Base-by-base conservation (phyloP, 768 basidiomycete genomes). In the Arthromyces matolae region DNA sequence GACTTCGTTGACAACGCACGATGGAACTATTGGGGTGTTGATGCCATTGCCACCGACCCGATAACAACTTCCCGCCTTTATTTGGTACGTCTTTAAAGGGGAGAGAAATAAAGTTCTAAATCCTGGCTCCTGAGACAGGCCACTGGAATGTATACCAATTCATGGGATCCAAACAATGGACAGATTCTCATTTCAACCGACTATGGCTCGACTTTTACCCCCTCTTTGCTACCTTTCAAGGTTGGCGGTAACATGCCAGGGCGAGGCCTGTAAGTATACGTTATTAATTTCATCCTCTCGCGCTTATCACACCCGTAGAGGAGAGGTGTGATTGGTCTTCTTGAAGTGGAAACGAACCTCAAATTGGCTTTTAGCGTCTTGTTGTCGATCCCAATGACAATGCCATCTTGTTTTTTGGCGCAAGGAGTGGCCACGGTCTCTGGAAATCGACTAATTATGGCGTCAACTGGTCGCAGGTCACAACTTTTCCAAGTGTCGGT, bases 221-320 rank as follows among this genome's bases (percentile, higher is more conserved):
- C 72, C 2, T 75, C 79, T 5, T 54, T 60, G 6, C 63, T 86
- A 0, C 77, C 82, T 0, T 84, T 84, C 72, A 85, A 85, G 53
- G 76, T 83, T 25, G 81, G 83, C 25, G 81, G 81, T 7, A 83
- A 83, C 59, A 82, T 81, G 81, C 82, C 81, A 27, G 82, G 81
- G 41, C 79, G 82, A 59, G 83, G 81, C 57, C 76, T 82, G 75
- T 74, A 50, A 64, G 65, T 58, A 27, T 45, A 13, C 18, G 20
- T 51, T 13, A 16, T n/a, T 31, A 2, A 48, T n/a, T 50, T n/a
- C 18, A 36, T 41, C 35, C 19, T 28, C 16, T 33, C 20, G 8
- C 25, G 14, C 41, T 29, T 38, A 57, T 47, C n/a, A 37, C 40
- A 18, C 44, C 46, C 13, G 9, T 31, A 71, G 72, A 72, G 76